phyloP scores from a whole-genome alignment of 495 filamentous ascomycete genomes.

The Pyrenula massariospora region DNA sequence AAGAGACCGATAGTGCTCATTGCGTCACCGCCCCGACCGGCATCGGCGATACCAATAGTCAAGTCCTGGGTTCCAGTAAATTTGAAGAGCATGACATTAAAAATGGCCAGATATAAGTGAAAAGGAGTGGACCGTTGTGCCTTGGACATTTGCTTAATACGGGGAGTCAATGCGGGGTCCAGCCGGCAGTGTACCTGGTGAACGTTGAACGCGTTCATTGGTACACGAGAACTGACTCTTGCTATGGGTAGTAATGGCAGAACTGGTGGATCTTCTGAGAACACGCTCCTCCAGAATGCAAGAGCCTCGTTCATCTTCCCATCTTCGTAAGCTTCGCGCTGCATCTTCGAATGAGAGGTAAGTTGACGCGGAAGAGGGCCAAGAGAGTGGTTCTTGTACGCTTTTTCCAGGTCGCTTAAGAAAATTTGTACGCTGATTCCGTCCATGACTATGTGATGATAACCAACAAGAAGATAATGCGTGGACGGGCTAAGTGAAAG shows the following conservation, averaged over 20 bases:
- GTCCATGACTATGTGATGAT: conserved; percentile 40
- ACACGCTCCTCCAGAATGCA: conserved; percentile 15
- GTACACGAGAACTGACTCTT: neutral
- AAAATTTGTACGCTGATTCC: conserved; percentile 28
- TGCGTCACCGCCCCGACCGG: conserved; percentile 8
- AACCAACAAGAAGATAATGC: conserved; percentile 21
- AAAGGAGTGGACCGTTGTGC: conserved; percentile 13
- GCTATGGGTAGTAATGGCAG: conserved; percentile 17
- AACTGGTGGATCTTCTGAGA: conserved; percentile 7
- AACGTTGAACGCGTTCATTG: neutral
- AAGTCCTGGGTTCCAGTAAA: conserved; percentile 10
- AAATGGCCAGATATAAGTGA: conserved; percentile 30
- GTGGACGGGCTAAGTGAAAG: conserved; percentile 6
- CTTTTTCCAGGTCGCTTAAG: conserved; percentile 24
- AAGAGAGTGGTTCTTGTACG: conserved; percentile 6
- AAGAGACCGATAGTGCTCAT: conserved; percentile 26
- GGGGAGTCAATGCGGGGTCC: conserved; percentile 1
- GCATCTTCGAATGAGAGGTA: conserved; percentile 1
- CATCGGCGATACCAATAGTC: conserved; percentile 30
- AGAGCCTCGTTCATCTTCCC: conserved; percentile 9
- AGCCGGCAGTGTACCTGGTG: conserved; percentile 1
- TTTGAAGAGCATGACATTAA: conserved; percentile 18
- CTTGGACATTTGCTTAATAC: neutral
- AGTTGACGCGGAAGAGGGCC: neutral
- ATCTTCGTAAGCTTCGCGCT: neutral